Conservation (phyloP, 2,329 filamentous ascomycete genomes). For the Didymella pinodella region DNA sequence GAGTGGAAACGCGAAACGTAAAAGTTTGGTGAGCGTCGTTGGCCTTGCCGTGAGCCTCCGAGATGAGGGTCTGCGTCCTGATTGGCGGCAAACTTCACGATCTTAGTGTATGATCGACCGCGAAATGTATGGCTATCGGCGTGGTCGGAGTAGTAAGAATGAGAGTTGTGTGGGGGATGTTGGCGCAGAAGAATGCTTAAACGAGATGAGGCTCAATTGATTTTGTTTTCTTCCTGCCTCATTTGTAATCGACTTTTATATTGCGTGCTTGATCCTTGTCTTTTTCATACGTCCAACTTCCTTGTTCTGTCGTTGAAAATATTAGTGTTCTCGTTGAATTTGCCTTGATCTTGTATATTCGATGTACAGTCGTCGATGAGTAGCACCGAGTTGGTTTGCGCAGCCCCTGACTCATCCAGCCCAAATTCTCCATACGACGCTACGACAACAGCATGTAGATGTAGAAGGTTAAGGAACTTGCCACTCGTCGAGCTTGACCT, state of each 20-base stretch:
- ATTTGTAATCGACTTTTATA: slow-evolving; percentile 19
- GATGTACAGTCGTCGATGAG: neutral
- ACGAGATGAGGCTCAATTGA: slow-evolving; percentile 12
- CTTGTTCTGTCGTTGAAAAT: neutral
- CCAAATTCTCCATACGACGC: neutral
- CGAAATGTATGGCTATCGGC: neutral
- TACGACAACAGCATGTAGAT: neutral
- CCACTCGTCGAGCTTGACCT: neutral
- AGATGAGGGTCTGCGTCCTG: slow-evolving; percentile 4
- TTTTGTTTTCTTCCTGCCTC: slow-evolving; percentile 2
- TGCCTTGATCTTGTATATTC: neutral
- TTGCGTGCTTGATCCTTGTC: slow-evolving; percentile 18
- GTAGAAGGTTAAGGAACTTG: neutral
- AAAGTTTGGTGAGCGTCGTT: slow-evolving; percentile 4
- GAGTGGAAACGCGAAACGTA: slow-evolving; percentile 19
- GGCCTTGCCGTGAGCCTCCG: slow-evolving; percentile 18
- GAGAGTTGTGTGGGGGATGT: slow-evolving; percentile 2
- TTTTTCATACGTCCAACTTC: neutral
- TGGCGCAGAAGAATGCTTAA: neutral
- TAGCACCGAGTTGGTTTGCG: neutral
- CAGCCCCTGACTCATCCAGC: neutral
- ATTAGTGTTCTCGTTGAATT: neutral
- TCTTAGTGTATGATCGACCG: neutral
- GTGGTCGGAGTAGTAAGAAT: neutral
- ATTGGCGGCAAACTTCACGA: slow-evolving; percentile 14